Evolutionary conservation across 805 yeast species (phyloP), one percentile per base, ranked within the genome.

Genomic region (Candida rishiriensis): DNA sequence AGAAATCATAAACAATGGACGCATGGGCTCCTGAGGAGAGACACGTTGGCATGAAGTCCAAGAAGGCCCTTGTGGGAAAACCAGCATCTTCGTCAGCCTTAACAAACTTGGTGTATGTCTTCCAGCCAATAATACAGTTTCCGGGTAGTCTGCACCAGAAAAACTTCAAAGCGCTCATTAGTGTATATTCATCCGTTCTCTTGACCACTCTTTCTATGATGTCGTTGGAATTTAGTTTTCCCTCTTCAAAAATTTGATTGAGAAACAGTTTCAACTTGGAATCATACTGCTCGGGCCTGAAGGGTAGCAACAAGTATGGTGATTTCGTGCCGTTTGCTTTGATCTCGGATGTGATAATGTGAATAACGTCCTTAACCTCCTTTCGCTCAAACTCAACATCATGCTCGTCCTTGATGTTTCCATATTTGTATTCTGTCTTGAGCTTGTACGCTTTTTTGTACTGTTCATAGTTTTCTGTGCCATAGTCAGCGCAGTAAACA

Each of bases 131-230:
- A 29, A 89, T 73, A 51, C 89, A 88, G 48, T 78, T 76, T 44
- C 82, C 83, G 9, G 91, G 91, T 16, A 90, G 64, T 46, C 97
- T 71, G 48, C 90, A 78, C 97, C 97, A 89, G 38, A 88, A 70
- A 65, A 86, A 89, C 59, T 88, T 88, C 47, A 89, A 68, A 1
- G 83, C 83, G 44, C 88, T 76, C 32, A 85, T 79, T 34, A 89
- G 65, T 1, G 90, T 83, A 60, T 77, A 82, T 44, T 80, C 88
- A 51, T 86, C 88, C 0, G 82, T 72, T 40, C 68, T 56, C 39
- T 70, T 61, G 5, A 85, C 69, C 2, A 74, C 68, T 26, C 68
- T 61, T 33, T 69, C 65, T 34, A 79, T 50, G 1, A 52, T 56
- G 5, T 65, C 64, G 28, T 72, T 72, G 8, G 71, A 70, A 2